phyloP scores from a whole-genome alignment of 768 basidiomycete species.

The Sporobolomyces pararoseus region DNA sequence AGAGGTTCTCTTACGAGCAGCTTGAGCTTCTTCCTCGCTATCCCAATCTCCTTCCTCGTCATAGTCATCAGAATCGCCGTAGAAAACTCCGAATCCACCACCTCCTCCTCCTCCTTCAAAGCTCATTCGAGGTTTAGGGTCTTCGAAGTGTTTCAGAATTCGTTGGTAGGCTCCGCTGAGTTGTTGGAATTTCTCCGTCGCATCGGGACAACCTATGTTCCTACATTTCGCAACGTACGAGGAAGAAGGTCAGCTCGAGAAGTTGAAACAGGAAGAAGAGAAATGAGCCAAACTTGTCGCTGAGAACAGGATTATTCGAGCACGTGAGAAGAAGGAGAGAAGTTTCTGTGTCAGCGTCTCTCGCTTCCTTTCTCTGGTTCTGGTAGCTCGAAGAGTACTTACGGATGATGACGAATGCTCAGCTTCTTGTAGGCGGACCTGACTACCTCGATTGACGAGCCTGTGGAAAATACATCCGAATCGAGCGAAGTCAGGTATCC shows the following conservation, averaged over 20 bases:
- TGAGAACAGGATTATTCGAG: background rate
- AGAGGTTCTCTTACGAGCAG: no score
- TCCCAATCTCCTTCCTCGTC: background rate
- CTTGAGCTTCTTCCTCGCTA: background rate
- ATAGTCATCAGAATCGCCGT: background rate
- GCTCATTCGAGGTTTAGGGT: background rate
- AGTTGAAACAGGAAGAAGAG: no score
- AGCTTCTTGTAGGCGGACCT: slow-evolving; percentile 67
- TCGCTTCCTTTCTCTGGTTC: no score
- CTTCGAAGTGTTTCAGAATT: slow-evolving; percentile 60
- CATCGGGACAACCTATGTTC: slow-evolving; percentile 58
- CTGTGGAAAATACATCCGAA: background rate
- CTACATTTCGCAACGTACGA: slow-evolving; percentile 49
- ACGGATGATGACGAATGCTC: slow-evolving; percentile 65
- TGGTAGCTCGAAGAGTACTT: background rate
- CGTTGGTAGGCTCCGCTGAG: slow-evolving; percentile 66
- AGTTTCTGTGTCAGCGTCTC: no score
- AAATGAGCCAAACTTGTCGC: background rate
- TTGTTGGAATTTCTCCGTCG: slow-evolving; percentile 67
- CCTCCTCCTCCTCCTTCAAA: slow-evolving; percentile 1
- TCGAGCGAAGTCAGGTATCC: background rate
- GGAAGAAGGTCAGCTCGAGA: background rate
- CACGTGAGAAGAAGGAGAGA: background rate
- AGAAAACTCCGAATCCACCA: background rate
- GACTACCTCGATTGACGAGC: slow-evolving; percentile 56